These are phyloP conservation scores for Chimonanthus salicifolius DNA, from an alignment of 164 flowering plant genomes.

Conservation along the genomic window DNA sequence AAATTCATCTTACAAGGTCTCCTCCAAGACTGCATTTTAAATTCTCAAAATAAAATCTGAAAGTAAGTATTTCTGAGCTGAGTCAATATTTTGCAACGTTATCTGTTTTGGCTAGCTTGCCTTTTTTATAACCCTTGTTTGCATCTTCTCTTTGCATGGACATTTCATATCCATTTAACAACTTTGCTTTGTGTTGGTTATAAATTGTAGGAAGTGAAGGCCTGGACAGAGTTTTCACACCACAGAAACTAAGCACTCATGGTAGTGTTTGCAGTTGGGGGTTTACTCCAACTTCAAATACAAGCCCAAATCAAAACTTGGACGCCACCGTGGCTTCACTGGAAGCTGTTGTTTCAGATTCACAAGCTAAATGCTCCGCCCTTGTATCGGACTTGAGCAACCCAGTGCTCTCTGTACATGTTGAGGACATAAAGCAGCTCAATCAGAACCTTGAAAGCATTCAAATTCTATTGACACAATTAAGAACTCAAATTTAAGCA, in stretches of 20 bases:
- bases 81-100: no score
- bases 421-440: conserved; percentile 43
- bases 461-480: conserved; percentile 46
- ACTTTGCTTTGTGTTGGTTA: not conserved
- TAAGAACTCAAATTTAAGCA: conserved; percentile 43
- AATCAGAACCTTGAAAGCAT: conserved; percentile 55
- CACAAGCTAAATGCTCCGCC: conserved; percentile 55
- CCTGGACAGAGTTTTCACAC: conserved; percentile 63
- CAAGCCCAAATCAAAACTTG: conserved; percentile 19
- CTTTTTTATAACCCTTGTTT: no score
- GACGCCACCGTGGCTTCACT: conserved; percentile 61
- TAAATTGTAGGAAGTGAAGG: conserved; percentile 67
- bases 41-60: no score
- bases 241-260: conserved; percentile 41
- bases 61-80: no score
- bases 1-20: no score
- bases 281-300: conserved; percentile 25
- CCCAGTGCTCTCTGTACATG: conserved; percentile 32
- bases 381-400: conserved; percentile 34
- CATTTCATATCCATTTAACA: not conserved
- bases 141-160: not conserved
- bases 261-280: conserved; percentile 27
- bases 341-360: conserved; percentile 60
- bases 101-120: no score
- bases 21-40: no score